Conservation (phyloP, 2,329 filamentous ascomycete species). For the Talaromyces sp. region DNA sequence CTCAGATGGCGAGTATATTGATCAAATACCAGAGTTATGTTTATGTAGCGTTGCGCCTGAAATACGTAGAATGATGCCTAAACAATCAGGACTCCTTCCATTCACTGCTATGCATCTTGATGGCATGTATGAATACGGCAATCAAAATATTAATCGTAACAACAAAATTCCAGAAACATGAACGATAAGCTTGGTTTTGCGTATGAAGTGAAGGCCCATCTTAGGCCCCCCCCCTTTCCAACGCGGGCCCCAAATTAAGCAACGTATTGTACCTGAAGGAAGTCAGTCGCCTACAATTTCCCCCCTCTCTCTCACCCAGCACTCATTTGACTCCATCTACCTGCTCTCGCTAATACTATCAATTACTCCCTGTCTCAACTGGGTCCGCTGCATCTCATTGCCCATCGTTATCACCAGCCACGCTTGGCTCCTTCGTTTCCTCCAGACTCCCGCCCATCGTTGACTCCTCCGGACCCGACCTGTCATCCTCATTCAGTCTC, state of each 20-base stretch:
- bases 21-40: too few species aligned
- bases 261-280: constrained; percentile 8
- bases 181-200: too few species aligned
- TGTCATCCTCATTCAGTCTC: not conserved
- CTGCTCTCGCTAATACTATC: not conserved
- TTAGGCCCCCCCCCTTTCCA: constrained; percentile 21
- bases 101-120: too few species aligned
- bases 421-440: constrained; percentile 19
- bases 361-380: too few species aligned
- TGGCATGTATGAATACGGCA: too few species aligned
- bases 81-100: too few species aligned
- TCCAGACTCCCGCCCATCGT: constrained; percentile 10
- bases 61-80: too few species aligned
- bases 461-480: not conserved
- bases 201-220: not conserved
- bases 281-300: not conserved
- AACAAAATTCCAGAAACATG: too few species aligned
- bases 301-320: not conserved
- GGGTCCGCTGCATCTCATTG: constrained; percentile 10
- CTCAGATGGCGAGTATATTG: too few species aligned
- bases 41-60: too few species aligned
- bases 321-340: not conserved
- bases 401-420: constrained; percentile 12
- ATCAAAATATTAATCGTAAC: too few species aligned
- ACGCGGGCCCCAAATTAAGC: constrained; percentile 5